Evolutionary conservation across 495 filamentous ascomycete species (phyloP).

Genomic region (Penicillium cinerascens): DNA sequence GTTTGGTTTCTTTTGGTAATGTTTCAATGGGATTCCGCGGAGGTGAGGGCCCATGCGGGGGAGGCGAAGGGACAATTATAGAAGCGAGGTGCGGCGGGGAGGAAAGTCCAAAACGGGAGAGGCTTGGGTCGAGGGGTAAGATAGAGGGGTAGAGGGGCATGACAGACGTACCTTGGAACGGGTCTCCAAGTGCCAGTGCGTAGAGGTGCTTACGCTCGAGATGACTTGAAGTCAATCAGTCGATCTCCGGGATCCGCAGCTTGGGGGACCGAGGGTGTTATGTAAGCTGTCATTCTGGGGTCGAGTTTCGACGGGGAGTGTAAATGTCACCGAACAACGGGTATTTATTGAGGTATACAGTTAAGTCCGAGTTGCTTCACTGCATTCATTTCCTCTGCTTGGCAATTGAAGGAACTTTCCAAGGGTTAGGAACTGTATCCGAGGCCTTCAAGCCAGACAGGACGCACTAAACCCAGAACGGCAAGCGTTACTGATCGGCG

Average conservation of each 20-base stretch:
- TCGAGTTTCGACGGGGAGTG: too few relatives aligned
- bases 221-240: conserved; percentile 1
- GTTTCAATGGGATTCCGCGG: neutral
- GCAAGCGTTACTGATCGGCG: neutral
- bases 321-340: neutral
- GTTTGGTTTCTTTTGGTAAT: neutral
- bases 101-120: neutral
- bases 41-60: conserved; percentile 13
- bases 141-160: neutral
- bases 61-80: conserved; percentile 5
- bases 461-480: neutral
- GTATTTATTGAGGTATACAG: neutral
- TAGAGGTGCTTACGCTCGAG: neutral
- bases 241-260: neutral
- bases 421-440: neutral
- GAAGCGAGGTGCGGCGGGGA: neutral
- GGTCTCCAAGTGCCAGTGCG: conserved; percentile 1
- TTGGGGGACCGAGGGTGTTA: neutral
- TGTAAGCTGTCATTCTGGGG: neutral
- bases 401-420: neutral
- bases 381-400: neutral
- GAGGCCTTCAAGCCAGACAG: conserved; percentile 1
- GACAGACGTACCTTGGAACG: conserved; percentile 1
- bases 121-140: neutral
- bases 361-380: neutral